Evolutionary conservation across 2,329 filamentous ascomycete genomes (phyloP).

Genomic region (Colletotrichum sp.): DNA sequence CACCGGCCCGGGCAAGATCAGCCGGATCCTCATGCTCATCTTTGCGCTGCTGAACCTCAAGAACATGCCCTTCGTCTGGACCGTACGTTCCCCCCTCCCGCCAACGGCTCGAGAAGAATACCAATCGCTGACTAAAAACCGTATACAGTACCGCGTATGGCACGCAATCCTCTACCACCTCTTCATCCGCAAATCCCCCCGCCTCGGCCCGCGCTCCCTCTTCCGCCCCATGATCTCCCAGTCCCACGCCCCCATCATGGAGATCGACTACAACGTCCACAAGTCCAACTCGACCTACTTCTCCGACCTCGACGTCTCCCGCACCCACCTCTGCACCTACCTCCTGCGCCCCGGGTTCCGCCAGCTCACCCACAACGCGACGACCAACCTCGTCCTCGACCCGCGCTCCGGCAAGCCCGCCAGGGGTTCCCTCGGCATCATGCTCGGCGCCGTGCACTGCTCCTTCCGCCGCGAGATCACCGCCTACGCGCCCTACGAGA

Average conservation of each 20-base stretch:
- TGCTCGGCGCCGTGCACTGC: conserved; percentile 76
- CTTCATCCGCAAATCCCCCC: conserved; percentile 51
- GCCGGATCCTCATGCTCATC: conserved; percentile 56
- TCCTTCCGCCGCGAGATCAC: conserved; percentile 77
- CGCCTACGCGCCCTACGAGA: conserved; percentile 72
- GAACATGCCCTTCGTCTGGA: conserved; percentile 77
- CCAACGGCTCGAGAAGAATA: not conserved
- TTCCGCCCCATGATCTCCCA: conserved; percentile 75
- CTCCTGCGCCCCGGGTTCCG: conserved; percentile 66
- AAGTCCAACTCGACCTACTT: conserved; percentile 90
- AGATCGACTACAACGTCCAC: conserved; percentile 88
- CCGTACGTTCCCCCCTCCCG: conserved; percentile 55
- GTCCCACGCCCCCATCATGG: conserved; percentile 72
- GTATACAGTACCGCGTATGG: conserved; percentile 59
- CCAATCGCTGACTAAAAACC: not conserved
- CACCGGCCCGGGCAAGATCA: conserved; percentile 59
- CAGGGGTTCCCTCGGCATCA: conserved; percentile 62
- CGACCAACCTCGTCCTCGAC: conserved; percentile 56
- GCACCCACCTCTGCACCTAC: conserved; percentile 79
- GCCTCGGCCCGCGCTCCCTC: conserved; percentile 65
- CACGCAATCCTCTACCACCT: conserved; percentile 62
- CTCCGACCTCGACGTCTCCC: conserved; percentile 81
- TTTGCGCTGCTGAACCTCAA: conserved; percentile 73
- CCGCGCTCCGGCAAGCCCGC: conserved; percentile 53
- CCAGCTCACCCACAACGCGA: conserved; percentile 52